Base-by-base conservation (phyloP, 805 yeast species). In the Saturnispora halmiae region DNA sequence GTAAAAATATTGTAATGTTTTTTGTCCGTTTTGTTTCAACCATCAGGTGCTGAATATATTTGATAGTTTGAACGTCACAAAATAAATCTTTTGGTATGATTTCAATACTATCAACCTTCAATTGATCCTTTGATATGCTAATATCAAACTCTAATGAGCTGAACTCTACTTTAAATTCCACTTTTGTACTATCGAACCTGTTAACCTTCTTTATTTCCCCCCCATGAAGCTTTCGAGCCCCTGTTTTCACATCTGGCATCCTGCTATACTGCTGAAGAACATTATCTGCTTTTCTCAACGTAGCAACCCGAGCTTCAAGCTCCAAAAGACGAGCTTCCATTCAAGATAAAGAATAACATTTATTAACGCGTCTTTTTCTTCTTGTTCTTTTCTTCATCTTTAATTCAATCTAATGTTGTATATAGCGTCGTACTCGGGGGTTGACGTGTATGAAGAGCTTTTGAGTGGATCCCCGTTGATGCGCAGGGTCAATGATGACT, bases 401-500 rank as follows among this genome's bases (percentile, higher is more conserved):
- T n/a, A n/a, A n/a, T n/a, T n/a, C n/a, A n/a, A 31, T 11, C 6
- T 7, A 31, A 31, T 20, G 25, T 25, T 65, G 22, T 63, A 65
- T 39, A 60, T 66, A 22, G 69, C 75, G 2, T 69, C 72, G 5
- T 72, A 72, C 50, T 67, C 75, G 3, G 69, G 69, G 38, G 66
- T 68, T 2, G 76, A 72, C 39, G 77, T 72, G 6, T 70, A 59
- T 54, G 87, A 80, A 55, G 73, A 78, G 55, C 78, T 77, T 36
- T 72, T 83, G 31, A 67, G 73, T 26, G 84, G 79, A 39, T 80
- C 81, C 27, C 83, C 86, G 20, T 71, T 83, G 40, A 92, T 92
- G 97, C 75, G 97, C 52, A 70, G 97, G 43, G 79, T 84, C 46
- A 69, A 73, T 37, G 98, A 92, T 58, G 83, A 88, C 51, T 92